Evolutionary conservation across 2,329 filamentous ascomycete genomes (phyloP), one percentile per base, ranked within the genome.

Genomic region (Fusarium bactridioides): DNA sequence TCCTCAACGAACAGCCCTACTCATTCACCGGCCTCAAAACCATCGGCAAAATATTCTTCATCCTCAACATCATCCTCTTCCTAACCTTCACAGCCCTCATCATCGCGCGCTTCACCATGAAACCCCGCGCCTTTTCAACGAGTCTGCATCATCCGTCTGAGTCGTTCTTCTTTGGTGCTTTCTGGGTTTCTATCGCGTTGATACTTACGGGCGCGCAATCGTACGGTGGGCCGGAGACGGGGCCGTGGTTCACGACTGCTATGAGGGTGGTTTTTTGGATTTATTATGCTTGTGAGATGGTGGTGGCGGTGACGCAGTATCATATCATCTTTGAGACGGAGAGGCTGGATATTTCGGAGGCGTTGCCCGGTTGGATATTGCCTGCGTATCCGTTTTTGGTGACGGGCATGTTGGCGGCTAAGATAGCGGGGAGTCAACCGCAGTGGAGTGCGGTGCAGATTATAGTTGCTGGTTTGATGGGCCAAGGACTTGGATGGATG

Each of bases 241-340:
- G 66, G 0, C 21, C 23, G 7, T 69, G 66, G 66, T 47, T 69
- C 0, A 58, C 58, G 3, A 64, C 51, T 0, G 58, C 64, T 2
- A 69, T 69, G 35, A 64, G 66, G 19, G 51, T 69, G 0, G 1
- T 69, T 0, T 69, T 69, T 16, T 69, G 66, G 66, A 69, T 69
- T 33, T 69, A 69, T 18, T 69, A 69, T 21, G 66, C 66, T 12
- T 69, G 66, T 27, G 66, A 69, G n/a, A 69, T 56, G 65, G 23
- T 69, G 13, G 66, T 69, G 5, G 66, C 66, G 0, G 66, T 69
- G 1, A 6, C 40, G 3, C 66, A 69, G 15, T 69, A 69, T 27
- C 66, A 69, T 2, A 69, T 56, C 2, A 69, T 69, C 0, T 69
- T 69, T 4, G 66, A 69, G 35, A 69, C 64, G 0, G 66, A 69